Evolutionary conservation across 768 basidiomycete species (phyloP).

Genomic region (Pleurotus ostreatus): DNA sequence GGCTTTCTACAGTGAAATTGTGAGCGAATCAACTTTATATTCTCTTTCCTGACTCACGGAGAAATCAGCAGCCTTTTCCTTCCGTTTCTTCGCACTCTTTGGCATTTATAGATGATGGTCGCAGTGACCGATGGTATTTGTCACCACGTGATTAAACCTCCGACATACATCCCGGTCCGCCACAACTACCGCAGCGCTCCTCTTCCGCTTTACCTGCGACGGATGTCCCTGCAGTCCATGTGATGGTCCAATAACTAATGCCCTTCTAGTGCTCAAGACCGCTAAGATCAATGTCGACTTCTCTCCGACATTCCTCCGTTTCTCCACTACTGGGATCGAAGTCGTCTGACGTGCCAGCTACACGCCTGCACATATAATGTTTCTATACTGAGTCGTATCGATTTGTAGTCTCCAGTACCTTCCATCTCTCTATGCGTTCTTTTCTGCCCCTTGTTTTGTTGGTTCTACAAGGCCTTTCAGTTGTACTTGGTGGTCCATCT

Average conservation of each 20-base stretch:
- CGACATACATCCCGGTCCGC: too few species aligned
- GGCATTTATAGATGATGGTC: conserved; percentile 49
- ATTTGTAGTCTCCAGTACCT: neutral
- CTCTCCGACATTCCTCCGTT: conserved; percentile 5
- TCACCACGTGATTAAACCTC: too few species aligned
- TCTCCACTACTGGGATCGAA: neutral
- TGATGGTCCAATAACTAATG: too few species aligned
- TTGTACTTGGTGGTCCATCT: neutral
- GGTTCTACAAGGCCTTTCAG: neutral
- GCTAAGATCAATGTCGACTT: neutral
- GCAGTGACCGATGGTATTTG: neutral
- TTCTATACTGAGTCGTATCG: too few species aligned
- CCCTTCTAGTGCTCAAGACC: too few species aligned
- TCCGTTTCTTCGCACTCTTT: conserved; percentile 82
- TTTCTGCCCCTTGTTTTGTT: neutral
- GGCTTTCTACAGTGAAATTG: conserved; percentile 65
- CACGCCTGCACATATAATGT: neutral
- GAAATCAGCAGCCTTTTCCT: conserved; percentile 86
- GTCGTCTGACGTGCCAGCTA: neutral
- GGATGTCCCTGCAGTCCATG: neutral
- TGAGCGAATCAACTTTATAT: neutral
- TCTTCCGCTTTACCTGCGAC: neutral
- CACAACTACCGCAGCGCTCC: neutral
- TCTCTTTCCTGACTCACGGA: conserved; percentile 39
- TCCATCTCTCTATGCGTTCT: neutral